phyloP scores from a whole-genome alignment of 192 early-diverging fungal genomes.

The Coemansia sp. region DNA sequence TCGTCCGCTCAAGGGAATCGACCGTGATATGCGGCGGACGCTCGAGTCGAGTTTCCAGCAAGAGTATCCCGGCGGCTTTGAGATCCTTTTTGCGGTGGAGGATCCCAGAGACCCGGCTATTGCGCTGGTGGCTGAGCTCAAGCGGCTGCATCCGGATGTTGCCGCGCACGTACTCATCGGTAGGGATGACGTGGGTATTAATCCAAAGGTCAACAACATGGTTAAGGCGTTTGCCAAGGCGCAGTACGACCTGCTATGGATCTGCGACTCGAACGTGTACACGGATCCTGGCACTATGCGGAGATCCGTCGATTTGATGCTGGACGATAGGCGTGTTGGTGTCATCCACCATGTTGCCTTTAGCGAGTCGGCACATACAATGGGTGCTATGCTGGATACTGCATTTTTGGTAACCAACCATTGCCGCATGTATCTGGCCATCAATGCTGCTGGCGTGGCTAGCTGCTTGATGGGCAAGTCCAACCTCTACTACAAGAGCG shows the following conservation, averaged over 20 bases:
- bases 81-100: slow-evolving; percentile 89
- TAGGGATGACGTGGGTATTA: slow-evolving; percentile 74
- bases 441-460: slow-evolving; percentile 81
- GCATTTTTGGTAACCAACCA: slow-evolving; percentile 87
- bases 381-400: slow-evolving; percentile 81
- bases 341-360: slow-evolving; percentile 94
- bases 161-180: slow-evolving; percentile 77
- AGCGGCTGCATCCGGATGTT: slow-evolving; percentile 68
- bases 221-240: slow-evolving; percentile 72
- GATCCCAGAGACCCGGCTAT: slow-evolving; percentile 78
- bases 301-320: slow-evolving; percentile 76
- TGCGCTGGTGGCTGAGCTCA: slow-evolving; percentile 65
- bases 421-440: slow-evolving; percentile 92
- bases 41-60: slow-evolving; percentile 84
- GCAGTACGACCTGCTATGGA: slow-evolving; percentile 90
- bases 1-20: slow-evolving; percentile 91
- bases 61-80: slow-evolving; percentile 74
- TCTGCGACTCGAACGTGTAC: slow-evolving; percentile 88
- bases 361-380: slow-evolving; percentile 64
- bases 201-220: slow-evolving; percentile 97
- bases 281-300: slow-evolving; percentile 73
- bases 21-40: slow-evolving; percentile 76
- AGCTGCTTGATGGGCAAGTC: slow-evolving; percentile 95
- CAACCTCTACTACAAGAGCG: slow-evolving; percentile 83
- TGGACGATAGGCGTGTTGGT: slow-evolving; percentile 66